These are phyloP conservation scores for Stachybotrys chlorohalonatus DNA, from an alignment of 2,329 filamentous ascomycete genomes.

Conservation along the genomic window DNA sequence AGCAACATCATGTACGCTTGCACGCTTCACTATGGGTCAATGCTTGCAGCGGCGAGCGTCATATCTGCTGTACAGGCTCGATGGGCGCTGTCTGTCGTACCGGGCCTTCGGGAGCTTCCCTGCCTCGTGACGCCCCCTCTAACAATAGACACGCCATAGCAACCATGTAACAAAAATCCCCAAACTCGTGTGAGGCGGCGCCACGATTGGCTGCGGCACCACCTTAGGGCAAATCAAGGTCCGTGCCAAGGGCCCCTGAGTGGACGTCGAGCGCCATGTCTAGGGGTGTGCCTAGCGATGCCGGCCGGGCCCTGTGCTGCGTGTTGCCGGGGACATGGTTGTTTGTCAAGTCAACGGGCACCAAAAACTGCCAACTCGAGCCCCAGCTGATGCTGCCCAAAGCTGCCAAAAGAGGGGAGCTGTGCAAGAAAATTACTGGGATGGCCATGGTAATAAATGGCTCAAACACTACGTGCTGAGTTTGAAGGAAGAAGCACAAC, in stretches of 20 bases:
- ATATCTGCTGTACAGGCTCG: too few relatives aligned
- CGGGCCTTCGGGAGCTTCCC: not conserved
- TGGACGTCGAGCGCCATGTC: not conserved
- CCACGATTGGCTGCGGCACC: not conserved
- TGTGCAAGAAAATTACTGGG: not conserved
- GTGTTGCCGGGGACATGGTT: not conserved
- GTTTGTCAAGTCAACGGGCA: not conserved
- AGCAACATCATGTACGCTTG: too few relatives aligned
- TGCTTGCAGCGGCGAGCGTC: too few relatives aligned
- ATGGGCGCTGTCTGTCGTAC: not conserved
- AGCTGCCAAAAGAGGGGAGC: not conserved
- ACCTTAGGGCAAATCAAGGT: not conserved
- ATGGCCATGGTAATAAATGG: not conserved
- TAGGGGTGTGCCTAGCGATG: not conserved
- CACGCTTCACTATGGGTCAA: too few relatives aligned
- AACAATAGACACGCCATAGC: not conserved
- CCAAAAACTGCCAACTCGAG: not conserved
- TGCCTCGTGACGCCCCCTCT: not conserved
- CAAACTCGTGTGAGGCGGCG: not conserved
- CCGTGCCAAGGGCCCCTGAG: not conserved
- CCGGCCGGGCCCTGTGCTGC: not conserved
- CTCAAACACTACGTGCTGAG: not conserved
- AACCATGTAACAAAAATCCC: not conserved
- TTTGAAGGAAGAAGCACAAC: not conserved
- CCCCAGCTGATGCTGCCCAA: slow-evolving; percentile 1